Conservation (phyloP, 2,329 filamentous ascomycete species). For the Aspergillus uvarum region DNA sequence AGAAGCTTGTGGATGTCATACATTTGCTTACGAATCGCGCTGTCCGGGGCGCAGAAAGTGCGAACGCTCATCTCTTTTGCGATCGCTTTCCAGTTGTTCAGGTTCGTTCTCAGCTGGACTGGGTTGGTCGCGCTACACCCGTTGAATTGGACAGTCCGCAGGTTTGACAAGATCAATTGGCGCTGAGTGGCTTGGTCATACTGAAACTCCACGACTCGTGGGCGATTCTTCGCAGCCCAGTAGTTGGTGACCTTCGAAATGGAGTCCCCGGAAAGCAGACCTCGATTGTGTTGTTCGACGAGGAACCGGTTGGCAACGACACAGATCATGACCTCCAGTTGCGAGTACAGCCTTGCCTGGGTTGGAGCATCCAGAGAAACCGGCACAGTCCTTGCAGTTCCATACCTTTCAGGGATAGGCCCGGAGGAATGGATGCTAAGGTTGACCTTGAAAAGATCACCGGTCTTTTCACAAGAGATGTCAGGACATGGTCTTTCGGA, state of each 20-base stretch:
- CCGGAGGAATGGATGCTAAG: conserved; percentile 14
- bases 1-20: conserved; percentile 51
- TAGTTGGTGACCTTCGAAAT: conserved; percentile 38
- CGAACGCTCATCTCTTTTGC: conserved; percentile 50
- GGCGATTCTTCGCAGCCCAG: conserved; percentile 50
- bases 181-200: conserved; percentile 54
- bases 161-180: conserved; percentile 48
- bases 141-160: conserved; percentile 48
- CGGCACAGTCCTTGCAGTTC: conserved; percentile 28
- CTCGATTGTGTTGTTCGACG: conserved; percentile 41
- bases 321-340: conserved; percentile 49
- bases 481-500: not conserved
- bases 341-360: conserved; percentile 47
- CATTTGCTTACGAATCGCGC: conserved; percentile 50
- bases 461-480: conserved; percentile 19
- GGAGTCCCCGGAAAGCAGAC: conserved; percentile 41
- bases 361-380: conserved; percentile 42
- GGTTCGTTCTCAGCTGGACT: conserved; percentile 46
- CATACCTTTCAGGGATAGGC: conserved; percentile 14
- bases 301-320: conserved; percentile 48
- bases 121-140: conserved; percentile 43
- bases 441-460: conserved; percentile 26
- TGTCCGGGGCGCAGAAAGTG: conserved; percentile 53
- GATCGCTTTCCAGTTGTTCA: conserved; percentile 51
- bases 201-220: conserved; percentile 52